A percentile compares a stretch with the other conserved stretches of the same genome.
Conservation (phyloP, 345 rosid genomes). For the Aquilaria yunnanensis region DNA sequence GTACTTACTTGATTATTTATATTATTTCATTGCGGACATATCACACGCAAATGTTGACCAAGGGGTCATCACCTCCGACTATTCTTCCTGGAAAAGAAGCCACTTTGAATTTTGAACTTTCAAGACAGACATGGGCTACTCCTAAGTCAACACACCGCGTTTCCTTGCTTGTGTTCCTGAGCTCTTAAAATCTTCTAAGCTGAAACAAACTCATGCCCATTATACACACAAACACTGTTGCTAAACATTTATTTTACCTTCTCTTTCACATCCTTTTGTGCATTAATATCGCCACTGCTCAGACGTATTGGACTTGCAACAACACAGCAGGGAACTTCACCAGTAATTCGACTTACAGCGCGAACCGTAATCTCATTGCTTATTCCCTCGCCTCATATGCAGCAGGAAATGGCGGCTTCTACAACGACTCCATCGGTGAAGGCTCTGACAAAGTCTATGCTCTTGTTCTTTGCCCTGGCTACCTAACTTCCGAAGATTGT, state of each 20-base stretch:
- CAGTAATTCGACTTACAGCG: background rate
- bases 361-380: slow-evolving; percentile 9
- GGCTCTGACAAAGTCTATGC: slow-evolving; percentile 7
- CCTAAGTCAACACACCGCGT: no score
- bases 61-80: no score
- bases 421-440: background rate
- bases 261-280: background rate
- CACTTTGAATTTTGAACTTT: no score
- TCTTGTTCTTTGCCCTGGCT: slow-evolving; percentile 17
- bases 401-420: background rate
- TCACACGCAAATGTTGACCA: no score
- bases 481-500: background rate
- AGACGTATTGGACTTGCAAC: background rate
- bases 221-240: background rate
- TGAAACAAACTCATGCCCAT: background rate
- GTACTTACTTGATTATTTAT: no score
- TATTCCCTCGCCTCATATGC: slow-evolving; percentile 8
- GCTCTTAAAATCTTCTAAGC: background rate
- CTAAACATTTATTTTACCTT: background rate
- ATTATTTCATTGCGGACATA: no score
- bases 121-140: no score
- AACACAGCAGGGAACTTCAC: no score
- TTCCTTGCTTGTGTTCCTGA: background rate
- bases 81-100: no score
- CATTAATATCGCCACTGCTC: background rate